Evolutionary conservation across 1,139 yeast species (phyloP).

Genomic region (Taphrina communis): DNA sequence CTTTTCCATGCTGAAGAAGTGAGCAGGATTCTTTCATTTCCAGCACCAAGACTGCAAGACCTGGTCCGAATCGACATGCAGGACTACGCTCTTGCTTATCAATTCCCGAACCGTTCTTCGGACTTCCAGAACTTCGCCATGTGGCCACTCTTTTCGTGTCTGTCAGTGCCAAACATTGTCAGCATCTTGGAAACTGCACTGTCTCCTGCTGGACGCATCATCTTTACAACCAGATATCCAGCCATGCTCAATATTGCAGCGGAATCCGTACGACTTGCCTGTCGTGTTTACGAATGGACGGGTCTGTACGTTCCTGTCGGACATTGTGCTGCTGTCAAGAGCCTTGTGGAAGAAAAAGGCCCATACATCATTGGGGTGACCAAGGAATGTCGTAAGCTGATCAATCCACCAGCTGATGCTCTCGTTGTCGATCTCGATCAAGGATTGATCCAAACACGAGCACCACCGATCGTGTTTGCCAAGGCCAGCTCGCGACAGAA

Average conservation of each 20-base stretch:
- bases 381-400: slow-evolving; percentile 30
- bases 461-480: slow-evolving; percentile 34
- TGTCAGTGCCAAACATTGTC: slow-evolving; percentile 37
- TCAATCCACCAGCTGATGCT: slow-evolving; percentile 37
- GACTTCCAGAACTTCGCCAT: slow-evolving; percentile 39
- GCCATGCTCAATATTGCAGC: slow-evolving; percentile 39
- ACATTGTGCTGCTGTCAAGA: slow-evolving; percentile 20
- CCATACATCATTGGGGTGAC: slow-evolving; percentile 39
- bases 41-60: slow-evolving; percentile 38
- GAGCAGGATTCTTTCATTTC: slow-evolving; percentile 31
- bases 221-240: slow-evolving; percentile 23
- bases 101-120: slow-evolving; percentile 27
- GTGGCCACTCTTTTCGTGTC: slow-evolving; percentile 41
- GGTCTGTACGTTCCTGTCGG: slow-evolving; percentile 40
- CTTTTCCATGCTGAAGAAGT: slow-evolving; percentile 40
- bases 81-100: slow-evolving; percentile 38
- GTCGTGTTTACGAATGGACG: slow-evolving; percentile 34
- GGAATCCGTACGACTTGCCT: slow-evolving; percentile 33
- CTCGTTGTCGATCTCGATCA: slow-evolving; percentile 38
- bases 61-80: slow-evolving; percentile 40
- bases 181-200: slow-evolving; percentile 35
- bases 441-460: slow-evolving; percentile 21
- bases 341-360: slow-evolving; percentile 31
- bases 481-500: slow-evolving; percentile 34
- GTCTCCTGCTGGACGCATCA: slow-evolving; percentile 36